These are phyloP conservation scores for Phylloporus arenicola DNA, from an alignment of 768 basidiomycete species.

Conservation along the genomic window DNA sequence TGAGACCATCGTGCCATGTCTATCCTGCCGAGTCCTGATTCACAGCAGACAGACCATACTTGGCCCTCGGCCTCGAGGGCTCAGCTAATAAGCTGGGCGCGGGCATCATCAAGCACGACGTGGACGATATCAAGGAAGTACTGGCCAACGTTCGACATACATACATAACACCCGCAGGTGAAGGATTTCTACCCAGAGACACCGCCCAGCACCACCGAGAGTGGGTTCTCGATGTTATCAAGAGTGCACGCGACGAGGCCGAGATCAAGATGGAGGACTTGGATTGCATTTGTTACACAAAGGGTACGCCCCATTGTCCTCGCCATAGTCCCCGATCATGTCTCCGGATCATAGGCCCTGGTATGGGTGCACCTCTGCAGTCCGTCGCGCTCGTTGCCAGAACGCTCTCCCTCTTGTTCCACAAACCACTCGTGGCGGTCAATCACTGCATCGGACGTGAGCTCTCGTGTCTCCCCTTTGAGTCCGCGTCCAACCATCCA, in stretches of 20 bases:
- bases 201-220: conserved; percentile 95
- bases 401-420: conserved; percentile 79
- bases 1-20: conserved; percentile 14
- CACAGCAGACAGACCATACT: conserved; percentile 52
- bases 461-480: neutral
- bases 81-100: conserved; percentile 97
- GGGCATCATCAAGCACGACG: conserved; percentile 81
- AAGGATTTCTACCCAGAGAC: conserved; percentile 94
- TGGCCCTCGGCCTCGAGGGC: conserved; percentile 96
- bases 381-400: conserved; percentile 93
- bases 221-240: conserved; percentile 82
- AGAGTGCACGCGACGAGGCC: conserved; percentile 67
- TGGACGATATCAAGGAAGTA: conserved; percentile 67
- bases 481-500: neutral
- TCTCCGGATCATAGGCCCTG: conserved; percentile 63
- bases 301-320: conserved; percentile 53
- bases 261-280: conserved; percentile 67
- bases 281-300: conserved; percentile 95
- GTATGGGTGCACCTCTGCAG: conserved; percentile 96
- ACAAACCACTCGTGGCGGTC: conserved; percentile 93
- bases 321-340: neutral
- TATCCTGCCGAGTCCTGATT: conserved; percentile 9
- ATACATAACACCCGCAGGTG: conserved; percentile 97
- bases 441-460: conserved; percentile 99
- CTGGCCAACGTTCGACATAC: conserved; percentile 94